Conservation (phyloP, 805 yeast genomes). For the Crinitomyces ghanaensis region DNA sequence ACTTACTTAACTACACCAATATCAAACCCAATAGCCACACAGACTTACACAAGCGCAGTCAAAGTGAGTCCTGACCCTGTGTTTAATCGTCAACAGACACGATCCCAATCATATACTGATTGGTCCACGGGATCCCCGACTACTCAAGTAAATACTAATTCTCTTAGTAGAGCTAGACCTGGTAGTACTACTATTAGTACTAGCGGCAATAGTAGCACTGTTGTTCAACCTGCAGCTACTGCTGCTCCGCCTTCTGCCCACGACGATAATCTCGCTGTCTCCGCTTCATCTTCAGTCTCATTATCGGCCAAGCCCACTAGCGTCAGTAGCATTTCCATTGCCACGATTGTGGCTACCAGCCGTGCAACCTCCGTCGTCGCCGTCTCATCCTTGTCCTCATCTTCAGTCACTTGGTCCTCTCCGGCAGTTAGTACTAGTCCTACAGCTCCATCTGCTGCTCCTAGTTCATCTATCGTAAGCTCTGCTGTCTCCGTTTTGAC, state of each 20-base stretch:
- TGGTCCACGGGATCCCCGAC: too few relatives aligned
- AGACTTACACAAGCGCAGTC: conserved; percentile 20
- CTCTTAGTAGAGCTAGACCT: too few relatives aligned
- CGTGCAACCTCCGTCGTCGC: too few relatives aligned
- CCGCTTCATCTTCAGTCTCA: too few relatives aligned
- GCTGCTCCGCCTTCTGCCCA: conserved; percentile 7
- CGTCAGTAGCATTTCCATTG: too few relatives aligned
- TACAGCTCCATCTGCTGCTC: conserved; percentile 6
- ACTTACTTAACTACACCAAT: conserved; percentile 22
- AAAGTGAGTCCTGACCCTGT: conserved; percentile 6
- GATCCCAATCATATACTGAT: too few relatives aligned
- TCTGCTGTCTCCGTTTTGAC: conserved; percentile 14
- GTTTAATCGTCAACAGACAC: too few relatives aligned
- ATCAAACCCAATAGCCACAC: conserved; percentile 23
- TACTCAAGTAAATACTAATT: too few relatives aligned
- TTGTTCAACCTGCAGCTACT: conserved; percentile 2
- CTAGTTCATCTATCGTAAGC: conserved; percentile 22
- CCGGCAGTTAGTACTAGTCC: conserved; percentile 6
- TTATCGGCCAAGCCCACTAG: too few relatives aligned
- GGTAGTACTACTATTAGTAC: too few relatives aligned
- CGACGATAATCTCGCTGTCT: too few relatives aligned
- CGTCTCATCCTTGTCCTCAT: conserved; percentile 1
- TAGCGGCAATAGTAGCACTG: not conserved
- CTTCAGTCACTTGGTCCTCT: conserved; percentile 6
- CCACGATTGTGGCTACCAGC: too few relatives aligned